phyloP scores from a whole-genome alignment of 257 asterid species.

The Salvia splendens region DNA sequence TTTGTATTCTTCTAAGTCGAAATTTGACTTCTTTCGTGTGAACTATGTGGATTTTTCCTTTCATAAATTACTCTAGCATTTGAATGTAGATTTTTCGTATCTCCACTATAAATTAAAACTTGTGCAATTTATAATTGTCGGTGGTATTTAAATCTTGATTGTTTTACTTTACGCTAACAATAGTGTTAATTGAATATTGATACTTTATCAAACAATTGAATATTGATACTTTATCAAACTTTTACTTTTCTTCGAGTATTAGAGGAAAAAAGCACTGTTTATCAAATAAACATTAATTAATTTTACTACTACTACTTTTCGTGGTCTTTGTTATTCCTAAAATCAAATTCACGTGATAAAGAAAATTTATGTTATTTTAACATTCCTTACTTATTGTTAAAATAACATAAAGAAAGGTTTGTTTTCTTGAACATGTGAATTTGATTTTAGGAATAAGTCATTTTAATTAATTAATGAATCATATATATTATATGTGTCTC shows the following conservation, averaged over 20 bases:
- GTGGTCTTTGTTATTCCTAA: neutral
- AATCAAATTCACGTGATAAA: neutral
- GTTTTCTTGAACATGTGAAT: neutral
- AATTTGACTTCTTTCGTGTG: slow-evolving; percentile 17
- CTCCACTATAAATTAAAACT: too few relatives aligned
- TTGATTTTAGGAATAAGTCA: neutral
- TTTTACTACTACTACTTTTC: neutral
- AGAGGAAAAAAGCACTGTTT: neutral
- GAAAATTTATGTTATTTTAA: neutral
- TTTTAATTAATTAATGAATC: too few relatives aligned
- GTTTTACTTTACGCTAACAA: too few relatives aligned
- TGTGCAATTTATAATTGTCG: too few relatives aligned
- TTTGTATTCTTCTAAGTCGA: slow-evolving; percentile 11
- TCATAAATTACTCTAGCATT: neutral
- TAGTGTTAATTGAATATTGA: neutral
- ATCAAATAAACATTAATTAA: neutral
- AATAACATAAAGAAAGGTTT: neutral
- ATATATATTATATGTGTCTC: too few relatives aligned
- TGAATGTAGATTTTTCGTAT: too few relatives aligned
- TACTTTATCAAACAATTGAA: too few relatives aligned
- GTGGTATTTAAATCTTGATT: too few relatives aligned
- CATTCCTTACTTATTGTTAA: neutral
- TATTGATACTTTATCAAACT: neutral
- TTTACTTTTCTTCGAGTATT: too few relatives aligned
- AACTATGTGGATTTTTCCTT: neutral